Percentiles rank a stretch among this genome's conserved stretches.
Conservation (phyloP, 1,139 yeast species). For the Neolecta irregularis region DNA sequence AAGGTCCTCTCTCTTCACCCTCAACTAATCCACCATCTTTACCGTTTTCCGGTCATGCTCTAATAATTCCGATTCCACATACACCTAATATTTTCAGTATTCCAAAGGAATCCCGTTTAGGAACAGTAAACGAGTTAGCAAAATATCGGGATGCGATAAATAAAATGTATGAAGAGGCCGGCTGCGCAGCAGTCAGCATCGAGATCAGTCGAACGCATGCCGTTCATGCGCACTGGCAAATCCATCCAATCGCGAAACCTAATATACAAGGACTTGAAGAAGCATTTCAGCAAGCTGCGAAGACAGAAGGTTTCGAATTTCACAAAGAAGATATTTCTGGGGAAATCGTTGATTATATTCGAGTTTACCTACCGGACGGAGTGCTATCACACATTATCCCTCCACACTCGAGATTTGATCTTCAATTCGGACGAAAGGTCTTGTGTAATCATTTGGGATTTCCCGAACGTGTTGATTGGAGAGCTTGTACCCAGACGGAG, state of each 20-base stretch:
- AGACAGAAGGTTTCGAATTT: constrained; percentile 12
- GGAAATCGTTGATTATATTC: constrained; percentile 15
- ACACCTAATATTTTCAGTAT: constrained; percentile 32
- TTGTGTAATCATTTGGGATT: constrained; percentile 43
- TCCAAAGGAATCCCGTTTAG: constrained; percentile 17
- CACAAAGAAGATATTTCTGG: constrained; percentile 5
- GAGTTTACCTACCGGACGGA: constrained; percentile 13
- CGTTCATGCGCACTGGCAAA: constrained; percentile 25
- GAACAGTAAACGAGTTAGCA: constrained; percentile 26
- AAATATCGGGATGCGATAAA: constrained; percentile 13
- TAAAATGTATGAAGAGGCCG: constrained; percentile 18
- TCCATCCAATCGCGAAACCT: constrained; percentile 21
- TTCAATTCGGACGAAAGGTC: constrained; percentile 68
- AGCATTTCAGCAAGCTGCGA: constrained; percentile 18
- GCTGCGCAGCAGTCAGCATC: constrained; percentile 19
- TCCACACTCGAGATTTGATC: constrained; percentile 32
- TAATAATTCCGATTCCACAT: constrained; percentile 73
- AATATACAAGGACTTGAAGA: constrained; percentile 14
- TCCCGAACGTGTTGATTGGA: constrained; percentile 58
- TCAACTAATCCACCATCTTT: constrained; percentile 23
- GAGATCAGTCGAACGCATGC: constrained; percentile 23
- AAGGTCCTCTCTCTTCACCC: constrained; percentile 60
- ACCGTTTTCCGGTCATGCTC: constrained; percentile 64
- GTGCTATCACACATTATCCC: constrained; percentile 15
- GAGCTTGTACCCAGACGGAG: constrained; percentile 46